Conservation (phyloP, 2,329 filamentous ascomycete genomes). For the Hymenoscyphus scutula region DNA sequence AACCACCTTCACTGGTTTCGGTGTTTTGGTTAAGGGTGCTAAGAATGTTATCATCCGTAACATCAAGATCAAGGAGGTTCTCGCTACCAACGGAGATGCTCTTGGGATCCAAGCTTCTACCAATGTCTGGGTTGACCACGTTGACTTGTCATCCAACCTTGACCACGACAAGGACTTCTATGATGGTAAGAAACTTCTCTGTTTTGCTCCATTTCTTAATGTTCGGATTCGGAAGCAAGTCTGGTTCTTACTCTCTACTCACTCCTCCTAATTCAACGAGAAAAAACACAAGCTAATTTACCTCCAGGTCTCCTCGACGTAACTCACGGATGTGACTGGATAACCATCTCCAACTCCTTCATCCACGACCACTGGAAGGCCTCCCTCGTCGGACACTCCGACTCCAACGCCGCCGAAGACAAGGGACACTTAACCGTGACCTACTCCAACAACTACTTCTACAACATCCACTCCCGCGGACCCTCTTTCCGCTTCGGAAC, state of each 20-base stretch:
- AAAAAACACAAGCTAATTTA: neutral
- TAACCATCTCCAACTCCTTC: constrained; percentile 53
- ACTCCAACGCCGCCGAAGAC: constrained; percentile 58
- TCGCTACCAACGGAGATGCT: constrained; percentile 56
- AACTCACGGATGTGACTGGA: constrained; percentile 61
- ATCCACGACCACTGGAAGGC: constrained; percentile 62
- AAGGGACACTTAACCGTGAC: constrained; percentile 61
- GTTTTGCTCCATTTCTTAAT: too few species aligned
- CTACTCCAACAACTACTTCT: constrained; percentile 65
- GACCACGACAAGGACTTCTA: constrained; percentile 50
- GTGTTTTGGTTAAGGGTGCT: constrained; percentile 45
- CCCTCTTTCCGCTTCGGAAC: constrained; percentile 66
- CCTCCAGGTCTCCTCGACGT: constrained; percentile 56
- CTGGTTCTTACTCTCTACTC: too few species aligned
- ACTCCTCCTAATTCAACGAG: too few species aligned
- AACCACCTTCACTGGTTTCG: neutral
- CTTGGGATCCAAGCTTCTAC: constrained; percentile 56
- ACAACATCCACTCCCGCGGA: constrained; percentile 61
- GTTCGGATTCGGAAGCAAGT: too few species aligned
- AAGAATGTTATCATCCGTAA: constrained; percentile 63
- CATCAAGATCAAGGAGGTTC: constrained; percentile 56
- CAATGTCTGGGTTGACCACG: constrained; percentile 68
- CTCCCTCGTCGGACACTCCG: constrained; percentile 59
- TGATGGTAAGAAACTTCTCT: too few species aligned
- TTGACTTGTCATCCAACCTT: constrained; percentile 59